Base-by-base conservation (phyloP, 768 basidiomycete species). In the Kwoniella dejecticola region DNA sequence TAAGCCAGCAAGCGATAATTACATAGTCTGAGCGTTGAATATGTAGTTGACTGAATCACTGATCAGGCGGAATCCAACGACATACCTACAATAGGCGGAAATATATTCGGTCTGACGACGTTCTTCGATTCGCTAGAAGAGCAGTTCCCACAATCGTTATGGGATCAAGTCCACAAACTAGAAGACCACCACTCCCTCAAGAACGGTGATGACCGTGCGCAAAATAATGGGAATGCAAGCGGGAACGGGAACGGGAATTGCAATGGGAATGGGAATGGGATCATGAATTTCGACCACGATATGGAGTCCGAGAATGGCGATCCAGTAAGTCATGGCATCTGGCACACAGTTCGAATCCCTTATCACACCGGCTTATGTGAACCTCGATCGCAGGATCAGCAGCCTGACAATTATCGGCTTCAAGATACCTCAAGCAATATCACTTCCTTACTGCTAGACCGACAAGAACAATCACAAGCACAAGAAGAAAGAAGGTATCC, bases 1-100 rank as follows among this genome's bases (percentile, higher is more conserved):
- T 57, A 46, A 44, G 38, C 42, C 15, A 13, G 27, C n/a, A n/a
- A n/a, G n/a, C n/a, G n/a, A n/a, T n/a, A n/a, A n/a, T n/a, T n/a
- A n/a, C n/a, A n/a, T n/a, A n/a, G n/a, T n/a, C n/a, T 38, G 21
- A 17, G 19, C 10, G 10, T 24, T 36, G 13, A 41, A 48, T 4
- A 3, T 44, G 41, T 21, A 23, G 10, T 30, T 40, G 30, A 15
- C 27, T 17, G 40, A 21, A 10, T 56, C 19, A 30, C 23, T 19
- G 11, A 5, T 21, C 31, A 69, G 67, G 63, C 67, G 1, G 67
- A 69, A 30, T 55, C 56, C 7, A 59, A 69, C 24, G 60, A 65
- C 31, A 49, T 69, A 40, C 53, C 63, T 11, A 65, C 67, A 5
- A 29, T 68, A 12, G 67, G 67, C 12, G 57, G 56, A 10, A 41